phyloP scores from a whole-genome alignment of 805 yeast species.

The Ogataea nonfermentans region DNA sequence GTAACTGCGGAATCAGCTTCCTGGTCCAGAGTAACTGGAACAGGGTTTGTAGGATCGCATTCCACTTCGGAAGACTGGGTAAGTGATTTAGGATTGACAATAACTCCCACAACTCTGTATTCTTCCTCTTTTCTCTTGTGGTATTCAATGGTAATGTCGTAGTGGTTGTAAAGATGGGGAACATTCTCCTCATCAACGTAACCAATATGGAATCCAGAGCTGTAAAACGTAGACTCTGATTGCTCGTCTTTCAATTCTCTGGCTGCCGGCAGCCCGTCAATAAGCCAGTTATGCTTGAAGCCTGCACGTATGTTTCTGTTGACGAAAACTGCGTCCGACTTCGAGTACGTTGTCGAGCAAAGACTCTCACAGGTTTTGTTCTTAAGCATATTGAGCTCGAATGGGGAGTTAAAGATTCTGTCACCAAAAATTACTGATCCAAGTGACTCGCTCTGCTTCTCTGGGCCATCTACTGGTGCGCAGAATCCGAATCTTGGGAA shows the following conservation, averaged over 20 bases:
- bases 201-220: conserved; percentile 82
- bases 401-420: conserved; percentile 91
- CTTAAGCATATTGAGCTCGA: conserved; percentile 73
- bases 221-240: conserved; percentile 63
- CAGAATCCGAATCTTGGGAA: conserved; percentile 83
- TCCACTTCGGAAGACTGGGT: conserved; percentile 19
- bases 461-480: conserved; percentile 61
- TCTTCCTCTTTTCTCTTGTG: conserved; percentile 67
- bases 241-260: conserved; percentile 53
- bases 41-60: conserved; percentile 20
- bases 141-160: conserved; percentile 74
- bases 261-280: conserved; percentile 95
- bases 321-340: conserved; percentile 70
- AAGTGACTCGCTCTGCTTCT: conserved; percentile 80
- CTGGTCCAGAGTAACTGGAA: conserved; percentile 48
- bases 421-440: conserved; percentile 96
- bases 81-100: conserved; percentile 66
- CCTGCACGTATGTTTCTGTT: conserved; percentile 78
- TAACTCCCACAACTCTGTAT: conserved; percentile 88
- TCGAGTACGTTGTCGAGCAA: conserved; percentile 61
- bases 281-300: conserved; percentile 85
- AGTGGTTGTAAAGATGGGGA: conserved; percentile 78
- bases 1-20: conserved; percentile 55
- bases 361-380: conserved; percentile 64
- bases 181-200: conserved; percentile 50